These are phyloP conservation scores for Spiraea crenata DNA, from an alignment of 331 rosid species.

Conservation along the genomic window DNA sequence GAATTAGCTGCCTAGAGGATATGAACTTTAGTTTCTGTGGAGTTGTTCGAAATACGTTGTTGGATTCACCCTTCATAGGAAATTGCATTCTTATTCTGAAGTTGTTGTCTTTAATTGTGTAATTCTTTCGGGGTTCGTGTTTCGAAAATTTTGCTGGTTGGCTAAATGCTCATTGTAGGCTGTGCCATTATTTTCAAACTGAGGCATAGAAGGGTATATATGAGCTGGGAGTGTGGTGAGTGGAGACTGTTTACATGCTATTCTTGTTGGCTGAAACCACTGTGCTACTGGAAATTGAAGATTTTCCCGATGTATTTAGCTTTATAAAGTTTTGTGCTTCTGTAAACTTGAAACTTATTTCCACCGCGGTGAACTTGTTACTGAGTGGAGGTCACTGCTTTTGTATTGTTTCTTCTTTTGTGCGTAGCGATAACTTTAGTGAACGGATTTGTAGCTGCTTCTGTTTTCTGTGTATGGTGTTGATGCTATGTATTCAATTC, in stretches of 20 bases:
- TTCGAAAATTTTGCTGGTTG: background rate
- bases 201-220: background rate
- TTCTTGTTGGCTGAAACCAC: background rate
- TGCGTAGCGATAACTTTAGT: background rate
- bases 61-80: background rate
- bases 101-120: background rate
- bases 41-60: background rate
- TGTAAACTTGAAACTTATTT: background rate
- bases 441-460: background rate
- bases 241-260: background rate
- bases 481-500: background rate
- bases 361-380: background rate
- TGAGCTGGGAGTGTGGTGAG: background rate
- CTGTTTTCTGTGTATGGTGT: background rate
- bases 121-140: background rate
- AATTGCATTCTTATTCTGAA: background rate
- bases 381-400: background rate
- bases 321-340: background rate
- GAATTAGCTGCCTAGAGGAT: no score
- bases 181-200: background rate
- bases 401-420: background rate
- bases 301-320: background rate
- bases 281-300: background rate
- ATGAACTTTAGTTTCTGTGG: background rate
- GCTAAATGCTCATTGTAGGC: background rate